Conservation (phyloP, 129 eudicot species). For the Flaveria linearis region DNA sequence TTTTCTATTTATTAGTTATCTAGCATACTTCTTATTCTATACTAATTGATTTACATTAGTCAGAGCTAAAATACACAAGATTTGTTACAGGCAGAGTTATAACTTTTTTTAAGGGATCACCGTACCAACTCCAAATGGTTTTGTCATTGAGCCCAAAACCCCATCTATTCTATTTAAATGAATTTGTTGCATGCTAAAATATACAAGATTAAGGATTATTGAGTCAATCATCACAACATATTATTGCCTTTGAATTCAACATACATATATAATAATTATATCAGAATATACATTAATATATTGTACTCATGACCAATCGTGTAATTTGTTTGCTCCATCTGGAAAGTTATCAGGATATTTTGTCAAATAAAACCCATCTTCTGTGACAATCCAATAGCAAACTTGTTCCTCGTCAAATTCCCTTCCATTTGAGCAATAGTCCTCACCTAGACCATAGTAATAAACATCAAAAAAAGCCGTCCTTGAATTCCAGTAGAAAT, state of each 20-base stretch:
- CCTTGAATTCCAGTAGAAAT: slow-evolving; percentile 24
- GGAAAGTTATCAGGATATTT: neutral
- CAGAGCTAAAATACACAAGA: too few species aligned
- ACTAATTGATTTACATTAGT: too few species aligned
- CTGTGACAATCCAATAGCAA: slow-evolving; percentile 1
- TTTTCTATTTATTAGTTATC: too few species aligned
- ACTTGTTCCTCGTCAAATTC: neutral
- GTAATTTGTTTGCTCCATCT: neutral
- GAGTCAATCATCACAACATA: neutral
- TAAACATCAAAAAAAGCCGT: slow-evolving; percentile 19
- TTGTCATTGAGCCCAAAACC: too few species aligned
- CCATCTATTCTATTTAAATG: too few species aligned
- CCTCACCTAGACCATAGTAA: neutral
- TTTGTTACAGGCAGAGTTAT: too few species aligned
- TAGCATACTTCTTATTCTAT: too few species aligned
- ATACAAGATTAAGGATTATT: neutral
- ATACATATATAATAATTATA: too few species aligned
- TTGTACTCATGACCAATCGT: neutral
- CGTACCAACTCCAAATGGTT: too few species aligned
- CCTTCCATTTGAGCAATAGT: neutral
- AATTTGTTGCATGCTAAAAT: neutral
- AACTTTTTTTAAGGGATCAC: too few species aligned
- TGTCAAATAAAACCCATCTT: slow-evolving; percentile 10
- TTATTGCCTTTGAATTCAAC: too few species aligned
- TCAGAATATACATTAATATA: too few species aligned